Conservation (phyloP, 1,139 yeast species). For the Taphrina deformans region DNA sequence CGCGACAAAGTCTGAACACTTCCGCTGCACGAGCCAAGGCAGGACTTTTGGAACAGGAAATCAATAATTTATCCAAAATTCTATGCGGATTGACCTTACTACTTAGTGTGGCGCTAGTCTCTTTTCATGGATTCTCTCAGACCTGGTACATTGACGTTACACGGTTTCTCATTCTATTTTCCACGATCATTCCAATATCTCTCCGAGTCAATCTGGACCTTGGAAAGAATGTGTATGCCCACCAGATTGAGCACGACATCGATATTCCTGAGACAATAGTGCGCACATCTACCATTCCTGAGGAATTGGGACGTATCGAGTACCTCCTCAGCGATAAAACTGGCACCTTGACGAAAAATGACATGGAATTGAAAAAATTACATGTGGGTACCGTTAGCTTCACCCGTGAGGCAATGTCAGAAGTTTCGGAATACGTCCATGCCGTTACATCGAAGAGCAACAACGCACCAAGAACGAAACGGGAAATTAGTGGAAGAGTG, state of each 20-base stretch:
- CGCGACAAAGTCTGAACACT: constrained; percentile 84
- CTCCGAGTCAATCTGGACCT: constrained; percentile 89
- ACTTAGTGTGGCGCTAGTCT: constrained; percentile 73
- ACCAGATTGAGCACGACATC: constrained; percentile 85
- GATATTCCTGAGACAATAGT: constrained; percentile 85
- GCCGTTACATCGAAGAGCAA: background rate
- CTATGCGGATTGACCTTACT: constrained; percentile 82
- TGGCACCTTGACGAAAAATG: constrained; percentile 96
- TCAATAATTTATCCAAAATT: constrained; percentile 82
- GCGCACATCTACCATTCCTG: constrained; percentile 96
- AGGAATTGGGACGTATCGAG: constrained; percentile 93
- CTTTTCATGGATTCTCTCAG: constrained; percentile 71
- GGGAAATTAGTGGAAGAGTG: constrained; percentile 73
- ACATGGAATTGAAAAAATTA: constrained; percentile 91
- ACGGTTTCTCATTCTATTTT: constrained; percentile 85
- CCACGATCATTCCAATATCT: constrained; percentile 91
- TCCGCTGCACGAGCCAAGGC: constrained; percentile 67
- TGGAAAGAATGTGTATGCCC: constrained; percentile 94
- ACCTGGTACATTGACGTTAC: constrained; percentile 87
- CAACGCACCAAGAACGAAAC: constrained; percentile 43
- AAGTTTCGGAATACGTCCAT: constrained; percentile 61
- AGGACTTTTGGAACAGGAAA: constrained; percentile 85
- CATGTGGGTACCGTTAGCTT: constrained; percentile 92
- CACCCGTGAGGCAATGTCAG: constrained; percentile 88
- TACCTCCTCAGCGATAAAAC: constrained; percentile 91